Evolutionary conservation across 169 alveolate genomes (phyloP).

Genomic region (Eimeria brunetti): DNA sequence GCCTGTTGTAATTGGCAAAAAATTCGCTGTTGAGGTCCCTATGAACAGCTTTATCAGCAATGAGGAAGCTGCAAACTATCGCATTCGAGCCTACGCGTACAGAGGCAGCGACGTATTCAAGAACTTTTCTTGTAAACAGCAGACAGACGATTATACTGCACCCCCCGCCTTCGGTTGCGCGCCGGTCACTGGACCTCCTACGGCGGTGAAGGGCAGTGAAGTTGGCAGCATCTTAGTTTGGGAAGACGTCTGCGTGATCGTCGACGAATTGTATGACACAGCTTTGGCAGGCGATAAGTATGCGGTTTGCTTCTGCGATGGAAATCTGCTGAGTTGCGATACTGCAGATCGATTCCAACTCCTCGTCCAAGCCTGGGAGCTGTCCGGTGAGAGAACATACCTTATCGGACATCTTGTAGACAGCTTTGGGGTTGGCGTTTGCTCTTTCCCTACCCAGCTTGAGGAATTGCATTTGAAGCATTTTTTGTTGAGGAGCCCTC

Average conservation of each 20-base stretch:
- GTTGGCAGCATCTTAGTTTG: conserved; percentile 7
- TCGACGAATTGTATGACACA: conserved; percentile 5
- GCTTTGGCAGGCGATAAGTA: conserved; percentile 48
- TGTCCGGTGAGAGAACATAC: conserved; percentile 16
- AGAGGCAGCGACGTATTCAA: conserved; percentile 12
- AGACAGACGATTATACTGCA: neutral
- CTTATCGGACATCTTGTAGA: too few species aligned
- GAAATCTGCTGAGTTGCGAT: conserved; percentile 48
- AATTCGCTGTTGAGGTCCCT: neutral
- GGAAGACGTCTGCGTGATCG: conserved; percentile 48
- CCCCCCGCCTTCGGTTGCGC: conserved; percentile 19
- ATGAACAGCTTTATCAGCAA: conserved; percentile 3
- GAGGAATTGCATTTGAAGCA: neutral
- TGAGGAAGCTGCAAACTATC: conserved; percentile 20
- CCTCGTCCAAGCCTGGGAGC: conserved; percentile 41
- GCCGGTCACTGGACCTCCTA: conserved; percentile 63
- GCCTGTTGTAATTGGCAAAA: conserved; percentile 42
- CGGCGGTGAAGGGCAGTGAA: neutral
- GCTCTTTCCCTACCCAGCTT: neutral
- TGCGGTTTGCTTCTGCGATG: conserved; percentile 77
- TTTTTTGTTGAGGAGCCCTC: neutral
- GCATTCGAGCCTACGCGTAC: conserved; percentile 62
- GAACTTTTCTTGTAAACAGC: conserved; percentile 42
- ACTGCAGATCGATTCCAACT: conserved; percentile 12
- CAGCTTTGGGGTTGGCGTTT: neutral